These are phyloP conservation scores for Bullera alba DNA, from an alignment of 768 basidiomycete genomes.

Conservation along the genomic window DNA sequence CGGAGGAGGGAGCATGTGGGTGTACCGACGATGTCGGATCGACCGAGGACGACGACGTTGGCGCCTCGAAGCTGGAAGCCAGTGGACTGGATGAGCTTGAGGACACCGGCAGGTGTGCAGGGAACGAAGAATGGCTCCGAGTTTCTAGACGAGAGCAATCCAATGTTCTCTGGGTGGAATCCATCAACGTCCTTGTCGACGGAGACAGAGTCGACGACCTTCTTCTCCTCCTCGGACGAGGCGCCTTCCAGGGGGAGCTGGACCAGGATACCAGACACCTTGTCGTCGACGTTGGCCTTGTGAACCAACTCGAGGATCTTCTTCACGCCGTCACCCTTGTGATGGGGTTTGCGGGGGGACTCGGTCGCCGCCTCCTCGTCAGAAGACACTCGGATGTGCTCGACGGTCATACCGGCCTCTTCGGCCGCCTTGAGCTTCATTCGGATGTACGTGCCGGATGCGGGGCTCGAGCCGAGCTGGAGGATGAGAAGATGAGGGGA, in stretches of 20 bases:
- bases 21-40: conserved; percentile 95
- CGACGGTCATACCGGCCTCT: conserved; percentile 82
- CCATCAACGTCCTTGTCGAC: conserved; percentile 97
- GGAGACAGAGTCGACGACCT: conserved; percentile 87
- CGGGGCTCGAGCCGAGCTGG: conserved; percentile 85
- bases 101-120: conserved; percentile 90
- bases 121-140: conserved; percentile 83
- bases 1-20: conserved; percentile 87
- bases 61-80: conserved; percentile 68
- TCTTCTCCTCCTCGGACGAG: conserved; percentile 70
- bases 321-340: conserved; percentile 51
- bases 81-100: conserved; percentile 83
- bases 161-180: conserved; percentile 98
- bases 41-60: conserved; percentile 84
- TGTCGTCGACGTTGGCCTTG: conserved; percentile 72
- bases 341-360: too few species aligned
- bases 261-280: conserved; percentile 82
- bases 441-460: conserved; percentile 85
- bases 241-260: conserved; percentile 89
- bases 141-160: conserved; percentile 83
- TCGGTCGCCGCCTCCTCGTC: conserved; percentile 33
- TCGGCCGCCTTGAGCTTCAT: conserved; percentile 97
- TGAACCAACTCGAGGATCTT: conserved; percentile 70
- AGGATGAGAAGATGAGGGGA: conserved; percentile 78
- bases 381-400: conserved; percentile 57